phyloP scores from a whole-genome alignment of 768 basidiomycete genomes.

The Kwoniella dejecticola region DNA sequence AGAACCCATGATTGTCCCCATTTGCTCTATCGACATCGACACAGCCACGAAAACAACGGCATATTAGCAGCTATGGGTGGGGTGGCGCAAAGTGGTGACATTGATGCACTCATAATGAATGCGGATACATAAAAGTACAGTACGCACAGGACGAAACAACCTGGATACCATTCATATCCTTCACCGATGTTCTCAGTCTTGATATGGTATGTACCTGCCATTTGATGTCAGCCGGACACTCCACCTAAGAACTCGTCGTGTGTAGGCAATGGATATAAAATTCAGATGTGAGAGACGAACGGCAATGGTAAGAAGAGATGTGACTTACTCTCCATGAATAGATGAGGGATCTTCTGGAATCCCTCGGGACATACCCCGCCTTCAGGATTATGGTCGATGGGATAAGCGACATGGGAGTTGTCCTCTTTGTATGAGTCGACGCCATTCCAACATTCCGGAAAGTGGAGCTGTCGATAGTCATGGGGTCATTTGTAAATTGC shows the following conservation, averaged over 20 bases:
- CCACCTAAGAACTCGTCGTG: too few relatives aligned
- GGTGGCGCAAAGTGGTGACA: too few relatives aligned
- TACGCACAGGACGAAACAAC: conserved; percentile 37
- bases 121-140: background rate
- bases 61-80: too few relatives aligned
- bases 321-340: conserved; percentile 39
- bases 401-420: conserved; percentile 39
- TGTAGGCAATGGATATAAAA: too few relatives aligned
- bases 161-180: conserved; percentile 44
- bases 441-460: conserved; percentile 43
- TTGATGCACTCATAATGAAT: too few relatives aligned
- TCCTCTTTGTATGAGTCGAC: conserved; percentile 29
- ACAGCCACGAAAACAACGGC: too few relatives aligned
- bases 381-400: conserved; percentile 21
- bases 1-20: conserved; percentile 31
- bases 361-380: conserved; percentile 30
- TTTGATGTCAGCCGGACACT: too few relatives aligned
- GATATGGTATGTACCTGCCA: conserved; percentile 29
- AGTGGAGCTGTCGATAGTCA: conserved; percentile 24
- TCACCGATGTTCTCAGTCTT: conserved; percentile 19
- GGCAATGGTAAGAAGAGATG: too few relatives aligned
- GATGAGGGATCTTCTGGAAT: conserved; percentile 28
- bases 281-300: too few relatives aligned
- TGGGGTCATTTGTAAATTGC: background rate
- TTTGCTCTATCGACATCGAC: conserved; percentile 36